phyloP scores from a whole-genome alignment of 495 filamentous ascomycete genomes.

The Hyaloscypha variabilis region DNA sequence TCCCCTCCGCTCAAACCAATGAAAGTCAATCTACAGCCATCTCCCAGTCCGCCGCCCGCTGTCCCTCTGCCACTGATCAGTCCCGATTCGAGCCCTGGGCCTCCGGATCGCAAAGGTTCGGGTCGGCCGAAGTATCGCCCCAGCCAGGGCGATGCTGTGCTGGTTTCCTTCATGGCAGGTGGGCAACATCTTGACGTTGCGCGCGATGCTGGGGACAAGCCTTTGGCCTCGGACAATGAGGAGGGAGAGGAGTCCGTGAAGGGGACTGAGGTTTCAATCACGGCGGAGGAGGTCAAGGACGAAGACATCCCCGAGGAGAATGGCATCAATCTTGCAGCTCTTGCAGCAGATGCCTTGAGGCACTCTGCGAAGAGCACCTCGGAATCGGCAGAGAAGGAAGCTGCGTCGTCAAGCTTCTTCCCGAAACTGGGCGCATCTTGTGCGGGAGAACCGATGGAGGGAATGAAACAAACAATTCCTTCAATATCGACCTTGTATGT shows the following conservation, averaged over 20 bases:
- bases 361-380: constrained; percentile 28
- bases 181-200: constrained; percentile 50
- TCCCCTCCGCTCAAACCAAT: constrained; percentile 29
- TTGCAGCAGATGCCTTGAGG: constrained; percentile 32
- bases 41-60: constrained; percentile 27
- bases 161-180: constrained; percentile 53
- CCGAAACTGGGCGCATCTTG: constrained; percentile 27
- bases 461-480: constrained; percentile 26
- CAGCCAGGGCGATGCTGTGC: constrained; percentile 54
- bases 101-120: constrained; percentile 25
- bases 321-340: constrained; percentile 26
- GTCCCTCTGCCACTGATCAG: constrained; percentile 22
- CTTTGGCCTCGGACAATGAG: constrained; percentile 42
- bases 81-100: constrained; percentile 21
- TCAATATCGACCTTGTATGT: constrained; percentile 19
- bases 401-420: constrained; percentile 20
- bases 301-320: constrained; percentile 26
- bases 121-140: constrained; percentile 15
- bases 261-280: constrained; percentile 20
- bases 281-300: constrained; percentile 32
- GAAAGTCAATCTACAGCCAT: constrained; percentile 28
- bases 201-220: constrained; percentile 41
- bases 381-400: constrained; percentile 27
- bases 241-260: constrained; percentile 44
- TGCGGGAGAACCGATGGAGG: constrained; percentile 30